phyloP scores from a whole-genome alignment of 305 asterid genomes.

The Caryopteris hybrid region DNA sequence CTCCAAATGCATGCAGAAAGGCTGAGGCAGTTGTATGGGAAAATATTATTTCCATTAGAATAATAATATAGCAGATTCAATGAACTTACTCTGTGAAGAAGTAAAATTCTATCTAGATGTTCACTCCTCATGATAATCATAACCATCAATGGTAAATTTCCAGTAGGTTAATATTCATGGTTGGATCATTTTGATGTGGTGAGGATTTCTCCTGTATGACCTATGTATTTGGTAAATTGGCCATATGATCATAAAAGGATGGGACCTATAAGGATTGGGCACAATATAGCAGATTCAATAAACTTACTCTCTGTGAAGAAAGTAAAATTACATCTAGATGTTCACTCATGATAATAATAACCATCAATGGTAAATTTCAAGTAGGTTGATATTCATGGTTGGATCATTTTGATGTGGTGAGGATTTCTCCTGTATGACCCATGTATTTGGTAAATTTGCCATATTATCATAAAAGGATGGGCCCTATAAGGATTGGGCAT shows the following conservation, averaged over 20 bases:
- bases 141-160: neutral
- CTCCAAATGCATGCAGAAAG: neutral
- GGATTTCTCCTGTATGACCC: neutral
- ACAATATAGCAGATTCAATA: neutral
- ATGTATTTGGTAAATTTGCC: neutral
- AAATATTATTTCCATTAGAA: neutral
- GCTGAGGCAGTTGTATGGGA: neutral
- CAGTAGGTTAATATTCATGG: neutral
- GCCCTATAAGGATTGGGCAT: neutral
- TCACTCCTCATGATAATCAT: neutral
- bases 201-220: neutral
- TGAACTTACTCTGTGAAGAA: neutral
- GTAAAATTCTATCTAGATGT: neutral
- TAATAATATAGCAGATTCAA: neutral
- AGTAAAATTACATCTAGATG: neutral
- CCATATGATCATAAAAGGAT: neutral
- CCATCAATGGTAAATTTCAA: neutral
- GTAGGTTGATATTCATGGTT: neutral
- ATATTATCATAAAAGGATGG: neutral
- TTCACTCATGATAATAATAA: neutral
- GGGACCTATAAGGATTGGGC: neutral
- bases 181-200: neutral
- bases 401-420: neutral
- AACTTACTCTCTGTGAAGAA: too few species aligned
- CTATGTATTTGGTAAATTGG: neutral